A percentile compares a stretch with the other conserved stretches of the same genome.
These are phyloP conservation scores for Pseudogymnoascus sp. DNA, from an alignment of 2,329 filamentous ascomycete species.

Conservation along the genomic window DNA sequence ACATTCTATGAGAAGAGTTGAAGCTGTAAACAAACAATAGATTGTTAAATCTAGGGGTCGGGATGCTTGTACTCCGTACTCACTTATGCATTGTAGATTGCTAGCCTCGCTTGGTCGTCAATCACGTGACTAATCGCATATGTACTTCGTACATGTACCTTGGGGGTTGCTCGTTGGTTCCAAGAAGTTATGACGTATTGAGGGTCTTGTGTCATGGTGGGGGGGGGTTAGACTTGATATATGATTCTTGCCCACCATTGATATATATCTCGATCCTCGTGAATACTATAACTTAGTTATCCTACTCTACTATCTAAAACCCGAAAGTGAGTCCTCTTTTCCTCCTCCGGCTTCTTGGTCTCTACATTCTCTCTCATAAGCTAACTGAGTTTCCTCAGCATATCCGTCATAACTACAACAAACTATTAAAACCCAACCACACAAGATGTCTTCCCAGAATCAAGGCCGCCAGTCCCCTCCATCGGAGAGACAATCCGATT, in stretches of 20 bases:
- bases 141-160: slow-evolving; percentile 4
- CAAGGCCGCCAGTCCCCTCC: slow-evolving; percentile 70
- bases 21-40: not conserved
- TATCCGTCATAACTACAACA: not conserved
- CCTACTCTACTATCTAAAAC: not conserved
- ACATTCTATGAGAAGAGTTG: not conserved
- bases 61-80: not conserved
- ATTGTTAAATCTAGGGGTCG: not conserved
- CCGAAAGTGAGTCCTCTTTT: not conserved
- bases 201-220: slow-evolving; percentile 11
- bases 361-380: not conserved
- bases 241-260: not conserved
- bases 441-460: slow-evolving; percentile 39
- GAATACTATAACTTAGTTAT: not conserved
- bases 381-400: not conserved
- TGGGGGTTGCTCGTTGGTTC: slow-evolving; percentile 1
- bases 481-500: slow-evolving; percentile 57
- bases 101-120: not conserved
- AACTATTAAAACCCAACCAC: not conserved
- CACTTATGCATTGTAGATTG: not conserved
- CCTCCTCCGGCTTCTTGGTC: not conserved
- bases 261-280: not conserved
- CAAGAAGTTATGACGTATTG: not conserved
- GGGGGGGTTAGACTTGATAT: not conserved
- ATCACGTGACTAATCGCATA: not conserved